These are phyloP conservation scores for Colletotrichum falcatum DNA, from an alignment of 2,329 filamentous ascomycete genomes.

Conservation along the genomic window DNA sequence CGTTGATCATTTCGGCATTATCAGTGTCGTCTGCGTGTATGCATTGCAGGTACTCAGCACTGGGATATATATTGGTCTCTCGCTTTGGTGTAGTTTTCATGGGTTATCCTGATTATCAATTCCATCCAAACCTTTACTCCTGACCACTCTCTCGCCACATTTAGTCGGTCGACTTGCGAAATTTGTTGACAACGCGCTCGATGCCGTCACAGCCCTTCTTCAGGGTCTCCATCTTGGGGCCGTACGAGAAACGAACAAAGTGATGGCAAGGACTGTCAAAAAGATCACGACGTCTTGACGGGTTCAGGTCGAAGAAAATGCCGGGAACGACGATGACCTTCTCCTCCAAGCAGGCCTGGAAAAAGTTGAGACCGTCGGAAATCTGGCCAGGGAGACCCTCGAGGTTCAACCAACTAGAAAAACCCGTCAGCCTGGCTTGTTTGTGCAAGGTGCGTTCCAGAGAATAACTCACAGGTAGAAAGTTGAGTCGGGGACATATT, in stretches of 20 bases:
- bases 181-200: constrained; percentile 83
- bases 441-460: neutral
- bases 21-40: constrained; percentile 6
- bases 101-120: neutral
- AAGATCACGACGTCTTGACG: constrained; percentile 86
- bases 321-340: constrained; percentile 97
- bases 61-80: constrained; percentile 1
- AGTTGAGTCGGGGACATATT: constrained; percentile 87
- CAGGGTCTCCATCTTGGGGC: constrained; percentile 82
- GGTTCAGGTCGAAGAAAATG: constrained; percentile 98
- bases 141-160: neutral
- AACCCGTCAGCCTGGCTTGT: constrained; percentile 11
- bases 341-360: constrained; percentile 91
- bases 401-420: constrained; percentile 66
- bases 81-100: neutral
- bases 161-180: constrained; percentile 47
- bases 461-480: constrained; percentile 81
- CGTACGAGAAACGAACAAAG: constrained; percentile 88
- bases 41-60: neutral
- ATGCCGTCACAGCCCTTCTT: constrained; percentile 86
- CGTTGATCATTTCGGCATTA: constrained; percentile 2
- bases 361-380: constrained; percentile 95
- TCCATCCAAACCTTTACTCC: neutral
- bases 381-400: constrained; percentile 81
- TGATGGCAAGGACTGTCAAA: constrained; percentile 97